Base-by-base conservation (phyloP, 2,329 filamentous ascomycete genomes). In the Exserohilum rostratum region DNA sequence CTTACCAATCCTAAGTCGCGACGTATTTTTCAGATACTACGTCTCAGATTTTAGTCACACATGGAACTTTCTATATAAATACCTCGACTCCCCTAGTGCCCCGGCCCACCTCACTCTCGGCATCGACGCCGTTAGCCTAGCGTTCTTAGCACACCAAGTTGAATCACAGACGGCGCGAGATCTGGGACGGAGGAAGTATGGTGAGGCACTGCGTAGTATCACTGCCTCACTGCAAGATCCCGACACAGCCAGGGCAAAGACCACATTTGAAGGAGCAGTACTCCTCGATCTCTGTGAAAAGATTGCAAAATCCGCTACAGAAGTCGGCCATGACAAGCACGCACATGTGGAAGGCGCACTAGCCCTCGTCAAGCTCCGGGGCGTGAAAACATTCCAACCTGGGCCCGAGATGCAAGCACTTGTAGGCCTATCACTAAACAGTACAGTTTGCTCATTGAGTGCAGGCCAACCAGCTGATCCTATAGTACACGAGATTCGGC, bases 111-210 rank as follows among this genome's bases (percentile, higher is more conserved):
- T 71, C 3, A 50, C 53, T 2, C 49, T 70, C 9, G 61, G 63
- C 17, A 68, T 71, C 27, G 68, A 71, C 45, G 68, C 68, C 29
- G 67, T 64, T 18, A 71, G 68, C 43, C 57, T 72, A 6, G 66
- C 64, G 1, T 71, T 70, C 39, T 46, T 71, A 0, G 62, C 62
- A 3, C 65, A 66, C 38, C 56, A 69, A 25, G 50, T 59, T 11
- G 51, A 37, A 3, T 69, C 63, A 0, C 52, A 46, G 2, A 51
- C 58, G 5, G 68, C 69, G 5, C 52, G 42, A 15, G 51, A 58
- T 6, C 43, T 69, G 2, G 60, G 58, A 5, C 55, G 59, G 4
- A 55, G 53, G 17, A 69, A 72, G 44, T 71, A 71, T 37, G 56
- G 63, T 22, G 47, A 58, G n/a, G 69, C 68, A 27, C 48, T 72